Evolutionary conservation across 208 protist genomes (phyloP), one percentile per base, ranked within the genome.

Genomic region (Vickermania spadyakhi): DNA sequence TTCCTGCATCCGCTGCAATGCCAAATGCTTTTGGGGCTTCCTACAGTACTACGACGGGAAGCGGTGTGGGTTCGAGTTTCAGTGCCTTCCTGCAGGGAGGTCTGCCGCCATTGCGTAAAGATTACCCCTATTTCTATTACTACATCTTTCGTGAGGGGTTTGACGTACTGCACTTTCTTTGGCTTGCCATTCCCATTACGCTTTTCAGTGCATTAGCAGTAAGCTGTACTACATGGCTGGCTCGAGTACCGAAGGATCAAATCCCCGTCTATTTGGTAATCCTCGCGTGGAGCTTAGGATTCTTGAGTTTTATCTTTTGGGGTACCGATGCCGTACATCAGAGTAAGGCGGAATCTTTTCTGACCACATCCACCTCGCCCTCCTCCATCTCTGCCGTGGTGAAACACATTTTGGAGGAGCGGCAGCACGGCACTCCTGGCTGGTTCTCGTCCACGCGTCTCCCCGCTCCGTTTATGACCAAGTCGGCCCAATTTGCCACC

Each of bases 31-130:
- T 27, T 5, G 11, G 52, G 28, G 52, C 28, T 30, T 18, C 7
- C 25, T 22, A 26, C 52, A 56, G 23, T 56, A 52, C 31, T 23
- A 29, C 58, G 0, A 36, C n/a, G n/a, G n/a, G n/a, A n/a, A n/a
- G 4, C 57, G 36, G 0, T 31, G 28, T 28, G 31, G 41, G 18
- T 29, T 64, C 41, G 62, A 28, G 13, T 59, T 49, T 41, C 82
- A 70, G 56, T 91, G n/a, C 18, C 11, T 22, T 55, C 51, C 51
- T 26, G 51, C 51, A 22, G 5, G 25, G 21, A 26, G 25, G 13
- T 7, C 51, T 55, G 51, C 51, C 13, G 36, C 36, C 36, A 18
- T 18, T 45, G 36, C 36, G 36, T 18, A 7, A 18, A 7, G 36
- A 45, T 18, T 45, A 45, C 36, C 36, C 36, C 11, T 45, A n/a